These are phyloP conservation scores for Iris macrosiphon DNA, from an alignment of 106 monocot species.

Conservation along the genomic window DNA sequence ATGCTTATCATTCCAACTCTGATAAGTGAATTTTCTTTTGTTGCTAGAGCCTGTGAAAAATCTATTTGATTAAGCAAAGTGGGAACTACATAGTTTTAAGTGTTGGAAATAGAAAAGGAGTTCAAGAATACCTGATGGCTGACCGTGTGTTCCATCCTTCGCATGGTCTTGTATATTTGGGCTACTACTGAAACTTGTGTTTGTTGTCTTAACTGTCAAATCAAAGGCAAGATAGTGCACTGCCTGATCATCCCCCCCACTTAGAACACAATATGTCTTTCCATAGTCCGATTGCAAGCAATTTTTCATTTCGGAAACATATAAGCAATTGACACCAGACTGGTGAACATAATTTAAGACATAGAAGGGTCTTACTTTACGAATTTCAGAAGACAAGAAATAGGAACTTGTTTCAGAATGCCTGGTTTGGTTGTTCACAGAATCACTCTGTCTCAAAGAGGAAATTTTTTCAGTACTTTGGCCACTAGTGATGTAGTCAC, in stretches of 20 bases:
- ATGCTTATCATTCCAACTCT: neutral
- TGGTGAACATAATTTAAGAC: conserved; percentile 66
- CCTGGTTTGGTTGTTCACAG: neutral
- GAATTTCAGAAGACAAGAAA: conserved; percentile 12
- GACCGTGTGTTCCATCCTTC: conserved; percentile 4
- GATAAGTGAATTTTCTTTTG: conserved; percentile 14
- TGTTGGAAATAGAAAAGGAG: no score
- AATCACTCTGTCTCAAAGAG: conserved; percentile 3
- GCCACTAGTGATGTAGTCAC: neutral
- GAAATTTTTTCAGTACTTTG: conserved; percentile 4
- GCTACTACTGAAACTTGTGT: neutral
- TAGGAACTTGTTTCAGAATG: neutral
- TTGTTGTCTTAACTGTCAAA: conserved; percentile 2
- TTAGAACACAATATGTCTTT: conserved; percentile 49
- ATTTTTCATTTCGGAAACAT: conserved; percentile 35
- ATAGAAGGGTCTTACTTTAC: conserved; percentile 46
- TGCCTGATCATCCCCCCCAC: conserved; percentile 97
- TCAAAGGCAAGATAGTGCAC: conserved; percentile 48
- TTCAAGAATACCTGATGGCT: conserved; percentile 11
- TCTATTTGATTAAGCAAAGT: no score
- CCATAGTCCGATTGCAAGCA: conserved; percentile 14
- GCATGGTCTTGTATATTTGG: neutral
- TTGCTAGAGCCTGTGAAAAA: conserved; percentile 17
- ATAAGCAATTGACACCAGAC: conserved; percentile 91
- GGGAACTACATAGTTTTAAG: no score